Evolutionary conservation across 2,329 filamentous ascomycete genomes (phyloP).

Genomic region (Clonostachys sp.): DNA sequence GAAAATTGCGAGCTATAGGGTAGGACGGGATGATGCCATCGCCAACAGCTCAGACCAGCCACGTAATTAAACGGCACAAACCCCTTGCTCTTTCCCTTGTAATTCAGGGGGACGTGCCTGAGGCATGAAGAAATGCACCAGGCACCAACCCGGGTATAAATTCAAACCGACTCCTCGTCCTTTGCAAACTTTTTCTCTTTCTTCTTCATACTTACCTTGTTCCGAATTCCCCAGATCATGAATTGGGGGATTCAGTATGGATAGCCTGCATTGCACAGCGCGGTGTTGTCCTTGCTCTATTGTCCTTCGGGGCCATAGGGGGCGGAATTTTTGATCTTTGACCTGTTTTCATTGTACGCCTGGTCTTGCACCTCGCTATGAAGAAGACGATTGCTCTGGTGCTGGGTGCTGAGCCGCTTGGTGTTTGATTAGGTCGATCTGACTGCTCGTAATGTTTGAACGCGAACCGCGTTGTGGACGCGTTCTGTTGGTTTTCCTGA

Average conservation of each 20-base stretch:
- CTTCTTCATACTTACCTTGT: conserved; percentile 49
- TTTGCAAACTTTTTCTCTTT: conserved; percentile 13
- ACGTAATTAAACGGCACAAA: no score
- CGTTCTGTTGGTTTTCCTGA: no score
- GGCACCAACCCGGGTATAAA: conserved; percentile 15
- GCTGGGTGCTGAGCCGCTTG: no score
- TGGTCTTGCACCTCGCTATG: conserved; percentile 28
- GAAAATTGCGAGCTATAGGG: no score
- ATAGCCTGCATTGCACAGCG: conserved; percentile 50
- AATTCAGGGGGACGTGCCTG: no score
- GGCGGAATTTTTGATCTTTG: conserved; percentile 42
- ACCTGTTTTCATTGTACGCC: conserved; percentile 36
- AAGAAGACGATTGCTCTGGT: conserved; percentile 27
- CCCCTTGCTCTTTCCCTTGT: no score
- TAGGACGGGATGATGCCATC: no score
- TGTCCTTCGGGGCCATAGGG: conserved; percentile 40
- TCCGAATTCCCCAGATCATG: conserved; percentile 35
- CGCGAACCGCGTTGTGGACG: no score
- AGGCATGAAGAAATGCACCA: no score
- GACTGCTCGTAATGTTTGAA: no score
- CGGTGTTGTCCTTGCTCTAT: conserved; percentile 41
- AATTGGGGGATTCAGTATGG: conserved; percentile 32
- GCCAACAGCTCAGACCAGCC: no score
- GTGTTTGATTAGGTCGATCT: no score
- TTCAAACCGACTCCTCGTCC: not conserved